Evolutionary conservation across 2,329 filamentous ascomycete genomes (phyloP).

Genomic region (Colletotrichum tropicale): DNA sequence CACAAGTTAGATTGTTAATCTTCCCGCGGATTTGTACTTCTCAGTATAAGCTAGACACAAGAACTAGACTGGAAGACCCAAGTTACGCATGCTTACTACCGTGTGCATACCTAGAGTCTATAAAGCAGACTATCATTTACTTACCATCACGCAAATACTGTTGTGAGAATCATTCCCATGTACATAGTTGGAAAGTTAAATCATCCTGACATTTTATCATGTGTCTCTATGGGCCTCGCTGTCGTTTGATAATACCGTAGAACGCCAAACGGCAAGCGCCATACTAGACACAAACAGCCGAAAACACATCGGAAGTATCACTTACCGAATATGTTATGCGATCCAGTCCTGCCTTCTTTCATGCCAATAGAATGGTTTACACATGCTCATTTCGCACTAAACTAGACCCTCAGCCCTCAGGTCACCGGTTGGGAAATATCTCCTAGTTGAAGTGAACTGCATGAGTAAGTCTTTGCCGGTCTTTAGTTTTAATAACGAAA

Average conservation of each 20-base stretch:
- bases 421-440: background rate
- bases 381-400: background rate
- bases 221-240: accelerated
- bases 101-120: background rate
- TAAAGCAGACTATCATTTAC: too few species aligned
- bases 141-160: too few species aligned
- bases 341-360: accelerated
- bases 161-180: too few species aligned
- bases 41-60: background rate
- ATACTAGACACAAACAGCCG: background rate
- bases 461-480: too few species aligned
- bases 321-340: background rate
- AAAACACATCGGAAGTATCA: background rate
- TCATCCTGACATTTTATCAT: background rate
- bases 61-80: background rate
- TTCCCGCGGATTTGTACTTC: background rate
- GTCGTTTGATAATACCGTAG: background rate
- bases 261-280: accelerated
- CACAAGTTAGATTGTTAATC: too few species aligned
- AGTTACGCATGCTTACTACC: background rate
- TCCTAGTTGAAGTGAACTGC: background rate
- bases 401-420: background rate
- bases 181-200: too few species aligned
- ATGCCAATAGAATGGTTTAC: background rate
- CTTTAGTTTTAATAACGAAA: background rate